A percentile compares a stretch with the other conserved stretches of the same genome.
Conservation (phyloP, 148 eudicot genomes). For the Silene latifolia region DNA sequence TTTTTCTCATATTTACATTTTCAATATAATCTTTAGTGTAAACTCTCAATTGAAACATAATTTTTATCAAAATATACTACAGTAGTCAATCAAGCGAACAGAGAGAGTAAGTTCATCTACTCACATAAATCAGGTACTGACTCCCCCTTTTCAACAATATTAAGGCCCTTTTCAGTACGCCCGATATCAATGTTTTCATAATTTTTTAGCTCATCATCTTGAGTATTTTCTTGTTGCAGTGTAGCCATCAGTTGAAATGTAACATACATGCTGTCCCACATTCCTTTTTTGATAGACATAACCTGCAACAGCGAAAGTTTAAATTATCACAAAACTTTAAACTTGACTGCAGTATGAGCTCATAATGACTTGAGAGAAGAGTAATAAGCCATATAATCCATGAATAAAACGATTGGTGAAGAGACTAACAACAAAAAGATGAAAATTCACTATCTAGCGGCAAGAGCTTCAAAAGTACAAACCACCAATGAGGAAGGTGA, state of each 20-base stretch:
- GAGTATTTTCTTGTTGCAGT: constrained; percentile 28
- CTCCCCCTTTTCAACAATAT: constrained; percentile 4
- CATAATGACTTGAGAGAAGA: neutral
- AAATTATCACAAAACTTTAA: neutral
- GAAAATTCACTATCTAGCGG: neutral
- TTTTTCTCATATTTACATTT: too few relatives aligned
- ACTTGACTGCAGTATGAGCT: neutral
- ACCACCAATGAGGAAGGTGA: neutral
- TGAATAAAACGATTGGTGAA: constrained; percentile 1
- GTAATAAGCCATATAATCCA: neutral
- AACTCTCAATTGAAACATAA: neutral
- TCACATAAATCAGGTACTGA: constrained; percentile 32
- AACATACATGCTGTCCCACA: constrained; percentile 90
- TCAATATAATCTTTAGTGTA: neutral
- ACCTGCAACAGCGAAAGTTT: constrained; percentile 50
- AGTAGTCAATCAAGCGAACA: neutral
- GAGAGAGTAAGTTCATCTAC: constrained; percentile 19
- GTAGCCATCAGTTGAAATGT: constrained; percentile 53
- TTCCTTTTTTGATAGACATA: constrained; percentile 58
- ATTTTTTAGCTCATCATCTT: constrained; percentile 26
- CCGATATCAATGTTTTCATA: constrained; percentile 55
- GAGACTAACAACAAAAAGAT: neutral
- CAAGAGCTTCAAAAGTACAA: neutral
- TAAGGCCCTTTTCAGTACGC: constrained; percentile 36
- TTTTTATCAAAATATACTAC: neutral